Conservation (phyloP, 2,329 filamentous ascomycete genomes). For the Fusarium sp. region DNA sequence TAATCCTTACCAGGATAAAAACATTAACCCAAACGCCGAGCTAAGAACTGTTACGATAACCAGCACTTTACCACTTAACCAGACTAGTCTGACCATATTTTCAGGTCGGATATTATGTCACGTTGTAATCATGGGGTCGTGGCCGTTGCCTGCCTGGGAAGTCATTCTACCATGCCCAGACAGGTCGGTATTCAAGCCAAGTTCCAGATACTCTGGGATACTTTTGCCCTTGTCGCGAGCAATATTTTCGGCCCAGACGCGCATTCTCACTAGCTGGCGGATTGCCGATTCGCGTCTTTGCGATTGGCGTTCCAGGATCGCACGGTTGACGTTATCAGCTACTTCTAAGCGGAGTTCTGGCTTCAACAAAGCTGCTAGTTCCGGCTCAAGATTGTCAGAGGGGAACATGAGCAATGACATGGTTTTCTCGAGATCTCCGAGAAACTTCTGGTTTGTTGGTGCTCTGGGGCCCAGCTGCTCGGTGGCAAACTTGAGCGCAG, state of each 20-base stretch:
- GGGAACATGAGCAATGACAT: constrained; percentile 94
- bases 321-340: constrained; percentile 89
- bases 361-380: constrained; percentile 80
- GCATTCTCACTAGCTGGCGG: constrained; percentile 80
- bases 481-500: constrained; percentile 87
- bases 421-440: constrained; percentile 88
- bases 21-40: constrained; percentile 40
- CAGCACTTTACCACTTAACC: constrained; percentile 25
- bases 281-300: constrained; percentile 83
- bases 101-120: constrained; percentile 45
- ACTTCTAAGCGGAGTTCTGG: constrained; percentile 83
- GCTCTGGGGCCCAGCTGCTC: constrained; percentile 88
- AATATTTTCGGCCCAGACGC: constrained; percentile 83
- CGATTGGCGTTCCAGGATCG: constrained; percentile 80
- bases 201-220: constrained; percentile 51
- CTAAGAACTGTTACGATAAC: constrained; percentile 15
- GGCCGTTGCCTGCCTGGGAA: constrained; percentile 52
- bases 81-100: constrained; percentile 23
- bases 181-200: constrained; percentile 54
- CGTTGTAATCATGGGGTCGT: constrained; percentile 65
- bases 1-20: constrained; percentile 29
- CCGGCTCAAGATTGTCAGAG: constrained; percentile 79
- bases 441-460: constrained; percentile 81
- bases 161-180: constrained; percentile 41
- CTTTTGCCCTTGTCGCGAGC: constrained; percentile 54